Conservation (phyloP, 108 stramenopile genomes). For the Skeletonema potamos region DNA sequence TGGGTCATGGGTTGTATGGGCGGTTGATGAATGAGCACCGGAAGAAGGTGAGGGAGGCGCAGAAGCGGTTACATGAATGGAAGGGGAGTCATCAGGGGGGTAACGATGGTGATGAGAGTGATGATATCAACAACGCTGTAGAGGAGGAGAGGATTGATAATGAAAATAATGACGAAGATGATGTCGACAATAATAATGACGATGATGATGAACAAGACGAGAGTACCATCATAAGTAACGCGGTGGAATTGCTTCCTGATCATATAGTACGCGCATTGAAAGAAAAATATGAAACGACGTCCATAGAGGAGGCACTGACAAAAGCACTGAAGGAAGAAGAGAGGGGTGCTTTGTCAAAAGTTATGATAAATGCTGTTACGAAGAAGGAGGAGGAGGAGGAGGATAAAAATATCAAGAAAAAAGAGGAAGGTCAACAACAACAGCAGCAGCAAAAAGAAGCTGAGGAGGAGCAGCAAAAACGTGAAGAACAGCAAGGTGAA, state of each 20-base stretch:
- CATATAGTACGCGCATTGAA: conserved; percentile 35
- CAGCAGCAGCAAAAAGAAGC: not conserved
- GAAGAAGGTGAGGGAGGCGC: conserved; percentile 6
- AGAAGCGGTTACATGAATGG: conserved; percentile 4
- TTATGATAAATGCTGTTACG: conserved; percentile 2
- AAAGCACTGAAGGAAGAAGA: conserved; percentile 35
- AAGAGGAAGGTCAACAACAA: not conserved
- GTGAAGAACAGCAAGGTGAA: not conserved
- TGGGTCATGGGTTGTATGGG: conserved; percentile 10
- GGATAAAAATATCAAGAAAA: not conserved
- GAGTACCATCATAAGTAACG: conserved; percentile 2
- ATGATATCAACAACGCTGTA: not conserved
- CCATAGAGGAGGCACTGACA: conserved; percentile 24
- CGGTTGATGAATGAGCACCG: conserved; percentile 23
- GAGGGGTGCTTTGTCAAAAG: not conserved
- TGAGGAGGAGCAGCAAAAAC: not conserved
- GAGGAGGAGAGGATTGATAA: not conserved
- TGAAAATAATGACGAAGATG: conserved; percentile 4
- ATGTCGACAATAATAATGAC: too few relatives aligned
- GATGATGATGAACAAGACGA: conserved; percentile 16
- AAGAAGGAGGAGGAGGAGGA: not conserved
- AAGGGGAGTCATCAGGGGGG: not conserved
- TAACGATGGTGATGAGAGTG: not conserved
- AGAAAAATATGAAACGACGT: conserved; percentile 34
- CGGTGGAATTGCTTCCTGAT: conserved; percentile 37